Percentiles rank a stretch among this genome's conserved stretches.
These are phyloP conservation scores for Sclerotinia nivalis DNA, from an alignment of 2,329 filamentous ascomycete species.

Conservation along the genomic window DNA sequence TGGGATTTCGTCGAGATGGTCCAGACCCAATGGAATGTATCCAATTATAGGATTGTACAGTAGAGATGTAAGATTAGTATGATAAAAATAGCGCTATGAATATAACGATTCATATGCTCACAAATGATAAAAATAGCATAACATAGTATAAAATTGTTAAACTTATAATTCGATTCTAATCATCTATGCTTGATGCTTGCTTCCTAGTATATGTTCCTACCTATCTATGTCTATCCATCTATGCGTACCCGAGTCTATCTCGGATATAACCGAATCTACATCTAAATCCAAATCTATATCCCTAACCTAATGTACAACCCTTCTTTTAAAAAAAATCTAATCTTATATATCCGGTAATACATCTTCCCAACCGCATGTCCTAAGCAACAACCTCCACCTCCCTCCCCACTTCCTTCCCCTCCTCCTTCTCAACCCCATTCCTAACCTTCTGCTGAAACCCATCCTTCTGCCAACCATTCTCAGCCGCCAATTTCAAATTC, in stretches of 20 bases:
- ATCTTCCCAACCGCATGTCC: background rate
- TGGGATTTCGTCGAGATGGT: too few species aligned
- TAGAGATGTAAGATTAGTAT: background rate
- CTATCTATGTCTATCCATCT: background rate
- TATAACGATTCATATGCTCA: background rate
- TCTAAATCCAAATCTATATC: background rate
- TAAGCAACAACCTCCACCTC: background rate
- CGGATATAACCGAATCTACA: background rate
- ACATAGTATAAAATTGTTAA: background rate
- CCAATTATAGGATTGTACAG: background rate
- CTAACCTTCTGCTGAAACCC: conserved; percentile 10
- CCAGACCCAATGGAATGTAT: background rate
- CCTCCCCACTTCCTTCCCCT: background rate
- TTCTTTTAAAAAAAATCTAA: too few species aligned
- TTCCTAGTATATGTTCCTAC: background rate
- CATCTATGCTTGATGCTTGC: background rate
- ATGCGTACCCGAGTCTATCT: background rate
- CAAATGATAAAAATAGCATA: background rate
- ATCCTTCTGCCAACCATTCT: conserved; percentile 25
- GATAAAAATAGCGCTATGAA: background rate
- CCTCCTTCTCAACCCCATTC: too few species aligned
- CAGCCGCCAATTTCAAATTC: conserved; percentile 30
- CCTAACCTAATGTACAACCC: too few species aligned
- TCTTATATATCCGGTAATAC: too few species aligned
- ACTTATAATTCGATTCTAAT: background rate